A percentile compares a stretch with the other conserved stretches of the same genome.
phyloP scores from a whole-genome alignment of 2,329 filamentous ascomycete genomes.

The Stagonosporopsis rhizophila region DNA sequence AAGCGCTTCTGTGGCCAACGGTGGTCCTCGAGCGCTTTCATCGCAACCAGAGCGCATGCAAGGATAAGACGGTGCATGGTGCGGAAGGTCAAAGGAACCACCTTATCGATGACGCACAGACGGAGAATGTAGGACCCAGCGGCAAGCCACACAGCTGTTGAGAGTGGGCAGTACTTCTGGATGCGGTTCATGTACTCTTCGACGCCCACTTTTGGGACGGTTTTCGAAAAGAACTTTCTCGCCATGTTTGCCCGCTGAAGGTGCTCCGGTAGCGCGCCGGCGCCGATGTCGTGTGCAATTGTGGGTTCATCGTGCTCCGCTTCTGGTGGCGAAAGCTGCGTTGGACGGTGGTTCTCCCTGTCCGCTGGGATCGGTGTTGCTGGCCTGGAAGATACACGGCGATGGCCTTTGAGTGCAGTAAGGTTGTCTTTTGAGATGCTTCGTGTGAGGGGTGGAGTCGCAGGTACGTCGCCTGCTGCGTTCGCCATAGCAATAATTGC shows the following conservation, averaged over 20 bases:
- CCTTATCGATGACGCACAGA: slow-evolving; percentile 74
- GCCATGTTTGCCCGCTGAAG: slow-evolving; percentile 86
- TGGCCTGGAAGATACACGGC: slow-evolving; percentile 48
- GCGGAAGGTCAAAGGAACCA: slow-evolving; percentile 79
- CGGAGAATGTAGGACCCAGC: slow-evolving; percentile 87
- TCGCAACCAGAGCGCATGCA: slow-evolving; percentile 83
- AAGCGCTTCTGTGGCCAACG: slow-evolving; percentile 85
- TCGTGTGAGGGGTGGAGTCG: slow-evolving; percentile 73
- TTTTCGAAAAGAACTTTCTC: slow-evolving; percentile 91
- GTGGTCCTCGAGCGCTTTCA: slow-evolving; percentile 94
- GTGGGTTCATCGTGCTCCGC: slow-evolving; percentile 58
- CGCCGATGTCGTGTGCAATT: slow-evolving; percentile 57
- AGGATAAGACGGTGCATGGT: slow-evolving; percentile 89
- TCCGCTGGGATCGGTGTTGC: slow-evolving; percentile 50
- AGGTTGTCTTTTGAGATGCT: slow-evolving; percentile 59
- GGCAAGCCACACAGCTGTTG: slow-evolving; percentile 89
- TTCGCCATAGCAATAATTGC: slow-evolving; percentile 66
- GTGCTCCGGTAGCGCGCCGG: slow-evolving; percentile 74
- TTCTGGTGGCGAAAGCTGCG: slow-evolving; percentile 58
- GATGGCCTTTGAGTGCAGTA: slow-evolving; percentile 34
- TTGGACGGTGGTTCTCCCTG: slow-evolving; percentile 49
- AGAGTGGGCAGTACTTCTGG: slow-evolving; percentile 92
- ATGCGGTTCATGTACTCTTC: slow-evolving; percentile 86
- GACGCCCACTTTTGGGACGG: slow-evolving; percentile 80
- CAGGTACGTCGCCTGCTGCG: slow-evolving; percentile 78